Evolutionary conservation across 495 filamentous ascomycete genomes (phyloP), one percentile per base, ranked within the genome.

Genomic region (Talaromyces thailandensis): DNA sequence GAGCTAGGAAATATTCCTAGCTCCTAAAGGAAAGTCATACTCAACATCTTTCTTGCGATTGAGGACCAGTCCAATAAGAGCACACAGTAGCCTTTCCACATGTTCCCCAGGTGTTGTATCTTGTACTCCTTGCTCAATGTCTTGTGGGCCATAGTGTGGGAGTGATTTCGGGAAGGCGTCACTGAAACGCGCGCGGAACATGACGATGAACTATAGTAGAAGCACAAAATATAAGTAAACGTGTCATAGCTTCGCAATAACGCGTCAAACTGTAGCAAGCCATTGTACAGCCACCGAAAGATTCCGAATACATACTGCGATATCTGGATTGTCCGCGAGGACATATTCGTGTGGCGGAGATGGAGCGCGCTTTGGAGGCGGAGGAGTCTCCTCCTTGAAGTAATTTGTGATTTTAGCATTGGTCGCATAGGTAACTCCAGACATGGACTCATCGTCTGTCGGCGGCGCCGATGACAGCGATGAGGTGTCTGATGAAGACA

Each of bases 31-130:
- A 18, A 52, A 62, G 28, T 16, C 92, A 76, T 84, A 98, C 94
- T 98, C 96, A 68, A 98, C 89, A 78, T 94, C 89, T 70, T 98
- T 96, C 81, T 98, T 98, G 68, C 94, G 86, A 69, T 98, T 98
- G 65, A 98, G 81, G 59, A 96, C 83, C 69, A 98, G 78, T 29
- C 91, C 85, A 23, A 98, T 74, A 51, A 98, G 76, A 67, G 91
- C 91, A 80, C 95, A 98, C 32, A 98, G 78, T 51, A 98, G 83
- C 67, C 85, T 81, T 76, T 97, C 93, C 32, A 93, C 87, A 66
- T 89, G 86, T 69, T 94, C 88, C 64, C 90, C 89, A 12, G 94
- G 95, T 14, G 86, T 71, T 31, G 79, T 67, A 66, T 96, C 91
- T 53, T 84, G 82, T 23, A 96, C 84, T 26, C 93, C 94, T 66